These are phyloP conservation scores for Phytophthora pseudosyringae DNA, from an alignment of 352 stramenopile genomes.

Conservation along the genomic window DNA sequence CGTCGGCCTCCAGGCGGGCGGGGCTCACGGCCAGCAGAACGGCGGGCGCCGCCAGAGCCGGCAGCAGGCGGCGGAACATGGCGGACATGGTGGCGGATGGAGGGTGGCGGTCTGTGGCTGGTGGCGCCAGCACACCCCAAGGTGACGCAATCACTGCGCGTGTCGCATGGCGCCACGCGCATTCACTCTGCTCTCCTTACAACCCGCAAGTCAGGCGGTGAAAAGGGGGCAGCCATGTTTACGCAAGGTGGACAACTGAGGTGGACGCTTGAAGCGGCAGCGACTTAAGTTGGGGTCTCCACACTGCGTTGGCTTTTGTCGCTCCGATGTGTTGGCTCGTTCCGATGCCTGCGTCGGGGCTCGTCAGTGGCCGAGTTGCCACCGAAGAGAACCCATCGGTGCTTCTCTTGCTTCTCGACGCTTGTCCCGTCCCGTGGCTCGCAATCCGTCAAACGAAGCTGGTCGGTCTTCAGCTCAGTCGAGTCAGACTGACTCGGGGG, in stretches of 20 bases:
- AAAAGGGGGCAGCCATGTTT: no score
- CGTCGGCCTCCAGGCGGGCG: slow-evolving; percentile 32
- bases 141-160: neutral
- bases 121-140: no score
- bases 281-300: neutral
- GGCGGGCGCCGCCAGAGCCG: slow-evolving; percentile 31
- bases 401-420: slow-evolving; percentile 1
- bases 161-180: no score
- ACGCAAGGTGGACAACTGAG: neutral
- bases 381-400: slow-evolving; percentile 1
- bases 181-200: no score
- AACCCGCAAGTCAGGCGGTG: no score
- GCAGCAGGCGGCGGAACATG: slow-evolving; percentile 35
- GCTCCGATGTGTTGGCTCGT: neutral
- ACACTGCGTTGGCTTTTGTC: neutral
- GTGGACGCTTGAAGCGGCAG: neutral
- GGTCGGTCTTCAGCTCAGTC: slow-evolving; percentile 8
- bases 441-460: slow-evolving; percentile 19
- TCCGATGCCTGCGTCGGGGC: slow-evolving; percentile 15
- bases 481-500: slow-evolving; percentile 1
- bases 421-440: slow-evolving; percentile 12
- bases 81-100: slow-evolving; percentile 5
- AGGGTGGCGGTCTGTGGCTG: neutral
- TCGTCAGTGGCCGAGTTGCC: slow-evolving; percentile 20
- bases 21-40: slow-evolving; percentile 30